phyloP scores from a whole-genome alignment of 176 grass and related monocot species.

The Dendrocalamus sinicus region DNA sequence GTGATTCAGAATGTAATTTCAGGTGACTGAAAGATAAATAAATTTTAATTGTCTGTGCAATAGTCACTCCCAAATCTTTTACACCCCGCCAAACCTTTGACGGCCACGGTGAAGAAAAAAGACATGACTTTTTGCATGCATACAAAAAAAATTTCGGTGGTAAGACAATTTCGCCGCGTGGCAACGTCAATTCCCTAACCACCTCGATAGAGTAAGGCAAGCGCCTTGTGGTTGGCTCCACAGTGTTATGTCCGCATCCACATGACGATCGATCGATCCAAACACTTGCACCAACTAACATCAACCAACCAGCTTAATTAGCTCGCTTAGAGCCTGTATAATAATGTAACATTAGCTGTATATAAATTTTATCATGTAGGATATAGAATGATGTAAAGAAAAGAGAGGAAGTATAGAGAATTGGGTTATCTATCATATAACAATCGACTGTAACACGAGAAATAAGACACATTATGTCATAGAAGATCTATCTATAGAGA shows the following conservation, averaged over 20 bases:
- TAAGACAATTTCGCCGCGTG: not conserved
- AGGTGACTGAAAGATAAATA: too few relatives aligned
- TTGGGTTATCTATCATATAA: too few relatives aligned
- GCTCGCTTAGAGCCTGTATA: not conserved
- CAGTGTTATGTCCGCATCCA: slow-evolving; percentile 1
- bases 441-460: too few relatives aligned
- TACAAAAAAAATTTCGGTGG: not conserved
- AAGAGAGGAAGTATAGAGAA: too few relatives aligned
- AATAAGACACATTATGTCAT: too few relatives aligned
- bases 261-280: not conserved
- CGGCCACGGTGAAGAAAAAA: not conserved
- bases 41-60: too few relatives aligned
- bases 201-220: slow-evolving; percentile 18
- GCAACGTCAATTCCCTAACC: slow-evolving; percentile 24
- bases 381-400: too few relatives aligned
- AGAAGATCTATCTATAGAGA: too few relatives aligned
- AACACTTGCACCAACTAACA: slow-evolving; percentile 31
- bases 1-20: too few relatives aligned
- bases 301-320: not conserved
- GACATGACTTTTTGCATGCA: not conserved
- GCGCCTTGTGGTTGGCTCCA: slow-evolving; percentile 34
- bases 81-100: not conserved
- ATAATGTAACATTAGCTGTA: too few relatives aligned
- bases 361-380: too few relatives aligned
- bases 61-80: too few relatives aligned